A percentile compares a stretch with the other conserved stretches of the same genome.
phyloP scores from a whole-genome alignment of 306 rosid species.

The Dalbergia cochinchinensis region DNA sequence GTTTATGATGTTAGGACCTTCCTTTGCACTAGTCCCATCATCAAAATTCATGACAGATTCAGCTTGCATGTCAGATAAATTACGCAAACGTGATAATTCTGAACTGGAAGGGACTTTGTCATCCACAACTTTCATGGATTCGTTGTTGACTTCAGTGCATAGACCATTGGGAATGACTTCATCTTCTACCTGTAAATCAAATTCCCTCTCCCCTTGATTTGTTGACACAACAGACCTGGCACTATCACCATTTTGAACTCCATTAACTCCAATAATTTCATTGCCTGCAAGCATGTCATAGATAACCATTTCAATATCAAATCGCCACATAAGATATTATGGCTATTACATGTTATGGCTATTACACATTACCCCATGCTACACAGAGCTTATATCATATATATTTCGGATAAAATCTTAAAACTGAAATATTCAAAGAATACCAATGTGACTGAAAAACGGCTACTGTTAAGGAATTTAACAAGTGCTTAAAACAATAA shows the following conservation, averaged over 20 bases:
- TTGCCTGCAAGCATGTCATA: slow-evolving; percentile 47
- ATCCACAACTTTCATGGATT: slow-evolving; percentile 3
- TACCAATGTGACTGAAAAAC: neutral
- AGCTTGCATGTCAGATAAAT: slow-evolving; percentile 37
- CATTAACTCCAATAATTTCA: slow-evolving; percentile 44
- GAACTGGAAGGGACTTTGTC: slow-evolving; percentile 24
- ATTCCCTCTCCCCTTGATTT: slow-evolving; percentile 21
- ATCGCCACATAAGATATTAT: neutral
- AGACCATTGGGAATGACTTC: slow-evolving; percentile 26
- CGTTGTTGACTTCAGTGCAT: slow-evolving; percentile 34
- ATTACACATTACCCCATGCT: neutral
- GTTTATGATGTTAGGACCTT: slow-evolving; percentile 34
- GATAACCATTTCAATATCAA: slow-evolving; percentile 37
- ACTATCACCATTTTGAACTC: slow-evolving; percentile 46
- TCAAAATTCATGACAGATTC: neutral
- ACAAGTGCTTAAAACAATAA: neutral
- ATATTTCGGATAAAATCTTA: slow-evolving; percentile 15
- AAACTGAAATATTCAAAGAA: neutral
- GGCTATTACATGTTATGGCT: neutral
- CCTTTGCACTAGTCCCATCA: slow-evolving; percentile 35
- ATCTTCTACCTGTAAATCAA: slow-evolving; percentile 30
- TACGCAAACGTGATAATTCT: slow-evolving; percentile 23
- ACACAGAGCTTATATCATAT: neutral
- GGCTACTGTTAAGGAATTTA: neutral
- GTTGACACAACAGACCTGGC: slow-evolving; percentile 22